Conservation (phyloP, 208 protist genomes). For the Naegleria gruberi region DNA sequence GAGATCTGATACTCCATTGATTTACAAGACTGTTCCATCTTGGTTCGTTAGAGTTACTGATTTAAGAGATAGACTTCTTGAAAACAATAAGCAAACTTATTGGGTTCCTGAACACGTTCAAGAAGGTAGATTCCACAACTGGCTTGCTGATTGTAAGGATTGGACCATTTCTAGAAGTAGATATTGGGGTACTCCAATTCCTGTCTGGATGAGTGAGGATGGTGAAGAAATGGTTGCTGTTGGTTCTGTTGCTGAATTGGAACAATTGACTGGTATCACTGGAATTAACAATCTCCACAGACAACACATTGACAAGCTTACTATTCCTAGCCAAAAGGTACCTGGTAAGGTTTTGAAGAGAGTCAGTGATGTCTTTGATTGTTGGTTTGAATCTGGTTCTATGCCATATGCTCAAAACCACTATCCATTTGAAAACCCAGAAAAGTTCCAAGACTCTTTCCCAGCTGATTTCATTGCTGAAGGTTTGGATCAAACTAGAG, state of each 20-base stretch:
- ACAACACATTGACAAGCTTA: conserved; percentile 93
- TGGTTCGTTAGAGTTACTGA: conserved; percentile 97
- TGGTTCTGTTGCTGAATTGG: conserved; percentile 89
- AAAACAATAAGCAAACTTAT: conserved; percentile 84
- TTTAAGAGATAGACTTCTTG: conserved; percentile 86
- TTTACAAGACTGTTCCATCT: conserved; percentile 94
- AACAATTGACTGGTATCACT: conserved; percentile 76
- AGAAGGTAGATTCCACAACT: conserved; percentile 97
- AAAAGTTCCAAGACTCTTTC: conserved; percentile 78
- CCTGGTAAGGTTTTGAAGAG: conserved; percentile 60
- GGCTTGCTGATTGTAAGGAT: conserved; percentile 91
- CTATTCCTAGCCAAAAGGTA: conserved; percentile 84
- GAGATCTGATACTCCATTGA: conserved; percentile 90
- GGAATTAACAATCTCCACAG: conserved; percentile 91
- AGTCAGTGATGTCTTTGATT: conserved; percentile 98
- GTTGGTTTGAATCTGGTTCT: conserved; percentile 99
- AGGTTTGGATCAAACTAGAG: conserved; percentile 94
- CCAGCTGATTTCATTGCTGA: conserved; percentile 99
- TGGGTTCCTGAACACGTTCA: conserved; percentile 97
- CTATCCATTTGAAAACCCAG: conserved; percentile 99
- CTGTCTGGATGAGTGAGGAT: conserved; percentile 95
- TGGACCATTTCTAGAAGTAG: conserved; percentile 98
- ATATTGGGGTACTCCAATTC: conserved; percentile 98
- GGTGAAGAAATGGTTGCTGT: conserved; percentile 90
- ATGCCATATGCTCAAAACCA: conserved; percentile 99